These are phyloP conservation scores for Candida loeiensis DNA, from an alignment of 805 yeast species.

Conservation along the genomic window DNA sequence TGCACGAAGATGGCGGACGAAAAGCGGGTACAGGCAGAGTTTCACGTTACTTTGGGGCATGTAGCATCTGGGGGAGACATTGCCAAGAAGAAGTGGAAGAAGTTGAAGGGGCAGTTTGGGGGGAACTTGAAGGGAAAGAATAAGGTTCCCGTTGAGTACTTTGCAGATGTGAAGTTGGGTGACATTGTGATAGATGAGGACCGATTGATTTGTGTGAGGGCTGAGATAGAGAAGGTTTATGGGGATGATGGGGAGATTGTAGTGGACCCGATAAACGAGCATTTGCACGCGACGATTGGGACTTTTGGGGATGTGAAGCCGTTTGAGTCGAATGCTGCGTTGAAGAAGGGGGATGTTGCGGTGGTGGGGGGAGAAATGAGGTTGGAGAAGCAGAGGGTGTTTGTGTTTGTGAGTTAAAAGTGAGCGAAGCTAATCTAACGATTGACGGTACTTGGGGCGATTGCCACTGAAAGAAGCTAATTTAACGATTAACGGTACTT, in stretches of 20 bases:
- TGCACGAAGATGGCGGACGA: conserved; percentile 25
- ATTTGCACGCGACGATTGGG: conserved; percentile 71
- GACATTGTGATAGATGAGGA: conserved; percentile 47
- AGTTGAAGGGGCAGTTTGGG: conserved; percentile 11
- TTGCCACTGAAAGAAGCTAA: no score
- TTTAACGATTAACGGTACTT: background rate
- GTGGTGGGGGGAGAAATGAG: background rate
- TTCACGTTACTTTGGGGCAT: conserved; percentile 71
- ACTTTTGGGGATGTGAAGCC: conserved; percentile 48
- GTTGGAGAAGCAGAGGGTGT: conserved; percentile 3
- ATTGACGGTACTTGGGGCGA: background rate
- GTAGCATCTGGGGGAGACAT: conserved; percentile 10
- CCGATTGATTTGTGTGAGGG: conserved; percentile 53
- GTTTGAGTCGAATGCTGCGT: conserved; percentile 44
- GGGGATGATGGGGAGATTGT: conserved; percentile 5
- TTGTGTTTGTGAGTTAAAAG: conserved; percentile 1
- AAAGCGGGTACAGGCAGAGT: conserved; percentile 46
- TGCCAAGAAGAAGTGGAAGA: conserved; percentile 21
- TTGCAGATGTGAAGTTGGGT: conserved; percentile 40
- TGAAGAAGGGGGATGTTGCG: conserved; percentile 2
- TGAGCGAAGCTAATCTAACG: background rate
- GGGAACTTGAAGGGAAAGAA: background rate
- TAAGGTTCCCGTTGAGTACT: conserved; percentile 12
- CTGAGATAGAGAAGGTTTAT: conserved; percentile 24
- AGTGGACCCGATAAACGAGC: conserved; percentile 35